Evolutionary conservation across 2,329 filamentous ascomycete species (phyloP), one percentile per base, ranked within the genome.

Genomic region (Teratosphaeria destructans): DNA sequence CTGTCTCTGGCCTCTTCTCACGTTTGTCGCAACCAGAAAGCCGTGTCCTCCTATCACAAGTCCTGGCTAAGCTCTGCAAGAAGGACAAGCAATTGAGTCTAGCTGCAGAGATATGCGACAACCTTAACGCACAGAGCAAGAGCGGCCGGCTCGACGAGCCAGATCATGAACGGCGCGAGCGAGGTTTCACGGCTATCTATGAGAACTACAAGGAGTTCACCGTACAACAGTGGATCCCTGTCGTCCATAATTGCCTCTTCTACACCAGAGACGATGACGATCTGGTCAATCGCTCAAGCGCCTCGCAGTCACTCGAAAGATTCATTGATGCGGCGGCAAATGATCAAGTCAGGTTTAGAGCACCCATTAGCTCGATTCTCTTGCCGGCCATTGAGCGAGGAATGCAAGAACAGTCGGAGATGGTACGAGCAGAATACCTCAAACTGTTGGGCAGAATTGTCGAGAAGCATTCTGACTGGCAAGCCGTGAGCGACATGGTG

Each of bases 231-330:
- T 99, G 94, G 93, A 82, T 86, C 57, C 92, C 94, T 5, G 75
- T 99, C 23, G 76, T 97, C 11, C 88, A 92, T 75, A 99, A 97
- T 70, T 83, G 95, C 77, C 79, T 96, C 1, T 97, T 87, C 74
- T 94, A 88, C 70, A 86, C 96, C 64, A 86, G 85, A 64, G 85
- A 93, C 64, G 87, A 90, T 59, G 90, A 96, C 63, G 94, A 99
- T 71, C 86, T 95, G 64, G 89, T 90, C 54, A 89, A 96, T 55
- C 78, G 96, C 60, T 79, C 83, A 2, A 96, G 93, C 71, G 90
- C 94, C 6, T 89, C 91, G 0, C 87, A 92, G 68, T 84, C 85
- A 5, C 76, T 99, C 47, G 88, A 88, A 67, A 82, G 86, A 57
- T 94, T 96, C 68, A 81, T 96, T 37, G 82, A 89, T 65, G 73